A percentile compares a stretch with the other conserved stretches of the same genome.
These are phyloP conservation scores for Pyracantha coccinea DNA, from an alignment of 331 rosid genomes.

Conservation along the genomic window DNA sequence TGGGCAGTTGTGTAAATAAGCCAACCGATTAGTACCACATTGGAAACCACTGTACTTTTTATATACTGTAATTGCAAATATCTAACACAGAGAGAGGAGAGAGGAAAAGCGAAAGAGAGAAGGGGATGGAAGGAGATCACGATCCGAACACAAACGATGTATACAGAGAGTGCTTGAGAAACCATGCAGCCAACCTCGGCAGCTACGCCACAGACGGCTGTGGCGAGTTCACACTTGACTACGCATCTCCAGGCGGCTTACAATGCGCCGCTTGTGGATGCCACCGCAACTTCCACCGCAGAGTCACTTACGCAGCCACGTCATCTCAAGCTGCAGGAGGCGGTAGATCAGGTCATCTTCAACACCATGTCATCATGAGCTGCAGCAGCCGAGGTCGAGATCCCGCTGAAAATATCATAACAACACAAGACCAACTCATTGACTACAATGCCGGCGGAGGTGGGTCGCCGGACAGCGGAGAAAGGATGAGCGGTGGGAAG, in stretches of 20 bases:
- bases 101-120: not conserved
- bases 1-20: constrained; percentile 3
- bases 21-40: not conserved
- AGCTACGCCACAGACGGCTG: constrained; percentile 97
- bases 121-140: constrained; percentile 16
- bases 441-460: constrained; percentile 17
- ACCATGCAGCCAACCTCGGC: constrained; percentile 94
- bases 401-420: not conserved
- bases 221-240: constrained; percentile 66
- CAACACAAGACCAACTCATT: not conserved
- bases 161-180: constrained; percentile 69
- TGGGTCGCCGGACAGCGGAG: constrained; percentile 16
- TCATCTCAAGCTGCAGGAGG: constrained; percentile 5
- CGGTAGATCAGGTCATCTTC: not conserved
- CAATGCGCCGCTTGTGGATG: constrained; percentile 91
- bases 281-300: constrained; percentile 90
- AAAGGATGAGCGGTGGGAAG: constrained; percentile 23
- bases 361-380: not conserved
- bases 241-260: constrained; percentile 23
- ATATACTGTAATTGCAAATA: not conserved
- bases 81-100: not conserved
- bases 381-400: constrained; percentile 25
- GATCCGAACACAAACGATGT: constrained; percentile 16
- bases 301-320: constrained; percentile 22
- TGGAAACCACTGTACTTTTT: not conserved